Conservation (phyloP, 441 rosid genomes). For the Syzygium malaccense region DNA sequence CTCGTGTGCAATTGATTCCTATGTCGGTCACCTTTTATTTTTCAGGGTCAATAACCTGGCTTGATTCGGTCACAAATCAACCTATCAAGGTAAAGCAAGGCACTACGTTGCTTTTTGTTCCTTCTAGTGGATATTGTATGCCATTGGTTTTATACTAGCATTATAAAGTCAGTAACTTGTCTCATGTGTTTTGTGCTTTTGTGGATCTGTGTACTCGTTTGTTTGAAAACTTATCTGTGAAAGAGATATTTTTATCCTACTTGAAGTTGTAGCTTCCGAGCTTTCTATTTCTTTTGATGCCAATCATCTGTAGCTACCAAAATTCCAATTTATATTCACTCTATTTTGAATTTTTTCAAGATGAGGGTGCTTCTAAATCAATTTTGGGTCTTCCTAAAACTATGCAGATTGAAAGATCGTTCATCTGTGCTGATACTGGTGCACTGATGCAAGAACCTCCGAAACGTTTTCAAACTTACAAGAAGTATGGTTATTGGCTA, state of each 20-base stretch:
- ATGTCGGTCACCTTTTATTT: background rate
- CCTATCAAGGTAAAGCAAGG: constrained; percentile 61
- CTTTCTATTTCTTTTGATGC: background rate
- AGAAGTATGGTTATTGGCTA: constrained; percentile 33
- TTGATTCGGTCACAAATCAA: constrained; percentile 86
- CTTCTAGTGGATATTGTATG: background rate
- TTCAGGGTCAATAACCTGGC: constrained; percentile 75
- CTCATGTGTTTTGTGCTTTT: background rate
- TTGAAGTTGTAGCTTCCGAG: background rate
- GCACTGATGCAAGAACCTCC: constrained; percentile 64
- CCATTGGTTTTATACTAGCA: background rate
- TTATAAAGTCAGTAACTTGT: background rate
- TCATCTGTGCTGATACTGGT: constrained; percentile 91
- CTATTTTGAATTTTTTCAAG: background rate
- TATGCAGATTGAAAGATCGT: constrained; percentile 82
- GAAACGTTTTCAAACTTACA: constrained; percentile 54
- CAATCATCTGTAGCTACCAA: background rate
- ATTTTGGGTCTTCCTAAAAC: background rate
- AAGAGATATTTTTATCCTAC: background rate
- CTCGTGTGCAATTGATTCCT: background rate
- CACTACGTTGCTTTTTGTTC: background rate
- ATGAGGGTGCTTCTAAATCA: background rate
- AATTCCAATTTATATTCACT: background rate
- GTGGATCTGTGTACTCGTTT: background rate
- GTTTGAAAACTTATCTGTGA: background rate